Evolutionary conservation across 2,329 filamentous ascomycete genomes (phyloP).

Genomic region (Alternaria brassicicola): DNA sequence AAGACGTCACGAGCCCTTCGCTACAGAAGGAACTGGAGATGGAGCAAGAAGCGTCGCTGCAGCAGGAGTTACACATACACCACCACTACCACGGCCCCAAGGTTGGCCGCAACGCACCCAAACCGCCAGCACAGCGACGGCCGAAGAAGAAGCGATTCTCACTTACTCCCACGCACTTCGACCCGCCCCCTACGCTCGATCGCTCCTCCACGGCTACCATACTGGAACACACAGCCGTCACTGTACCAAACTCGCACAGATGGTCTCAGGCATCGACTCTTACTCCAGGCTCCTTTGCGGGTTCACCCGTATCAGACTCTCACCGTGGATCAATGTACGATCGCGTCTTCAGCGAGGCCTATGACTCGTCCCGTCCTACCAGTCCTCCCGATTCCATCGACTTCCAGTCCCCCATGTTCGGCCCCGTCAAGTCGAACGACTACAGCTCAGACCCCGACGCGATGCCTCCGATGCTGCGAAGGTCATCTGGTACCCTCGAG

Average conservation of each 20-base stretch:
- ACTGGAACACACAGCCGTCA: constrained; percentile 68
- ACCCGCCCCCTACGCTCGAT: constrained; percentile 49
- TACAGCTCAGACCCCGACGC: constrained; percentile 24
- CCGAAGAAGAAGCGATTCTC: constrained; percentile 74
- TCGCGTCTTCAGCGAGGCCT: constrained; percentile 63
- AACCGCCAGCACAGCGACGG: constrained; percentile 55
- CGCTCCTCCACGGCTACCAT: constrained; percentile 62
- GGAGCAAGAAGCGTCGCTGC: constrained; percentile 33
- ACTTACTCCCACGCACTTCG: constrained; percentile 61
- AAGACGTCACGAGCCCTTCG: constrained; percentile 51
- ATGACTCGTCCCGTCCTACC: constrained; percentile 74
- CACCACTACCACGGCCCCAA: constrained; percentile 80
- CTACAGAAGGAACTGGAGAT: constrained; percentile 73
- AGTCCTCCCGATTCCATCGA: constrained; percentile 77
- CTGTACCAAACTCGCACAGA: constrained; percentile 60
- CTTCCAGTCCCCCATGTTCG: constrained; percentile 65
- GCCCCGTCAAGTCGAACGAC: constrained; percentile 40
- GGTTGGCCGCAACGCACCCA: constrained; percentile 54
- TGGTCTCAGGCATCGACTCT: constrained; percentile 72
- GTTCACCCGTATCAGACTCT: constrained; percentile 78
- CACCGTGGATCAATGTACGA: constrained; percentile 79
- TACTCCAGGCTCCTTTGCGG: constrained; percentile 74
- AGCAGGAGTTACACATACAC: constrained; percentile 80
- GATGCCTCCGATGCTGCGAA: constrained; percentile 7
- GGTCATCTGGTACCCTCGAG: constrained; percentile 9